phyloP scores from a whole-genome alignment of 805 yeast genomes.

The Maudiozyma barnettii region DNA sequence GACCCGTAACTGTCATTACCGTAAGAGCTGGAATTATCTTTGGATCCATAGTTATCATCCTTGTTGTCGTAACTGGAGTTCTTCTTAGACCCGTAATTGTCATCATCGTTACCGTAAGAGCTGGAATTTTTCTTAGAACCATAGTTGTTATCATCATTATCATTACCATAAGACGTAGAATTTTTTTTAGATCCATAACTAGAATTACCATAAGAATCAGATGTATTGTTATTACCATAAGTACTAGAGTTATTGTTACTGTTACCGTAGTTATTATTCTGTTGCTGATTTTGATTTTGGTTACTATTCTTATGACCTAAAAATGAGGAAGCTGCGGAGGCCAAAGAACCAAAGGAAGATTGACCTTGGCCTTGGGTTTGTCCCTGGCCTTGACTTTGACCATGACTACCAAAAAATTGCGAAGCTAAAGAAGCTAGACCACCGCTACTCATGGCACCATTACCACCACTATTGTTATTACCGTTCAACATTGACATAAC shows the following conservation, averaged over 20 bases:
- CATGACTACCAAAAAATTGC: constrained; percentile 13
- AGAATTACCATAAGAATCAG: background rate
- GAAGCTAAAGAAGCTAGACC: constrained; percentile 21
- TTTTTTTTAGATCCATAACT: background rate
- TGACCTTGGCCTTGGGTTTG: constrained; percentile 1
- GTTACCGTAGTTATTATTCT: background rate
- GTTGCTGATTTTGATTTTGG: constrained; percentile 2
- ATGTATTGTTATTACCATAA: background rate
- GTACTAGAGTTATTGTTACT: background rate
- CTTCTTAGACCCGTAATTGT: background rate
- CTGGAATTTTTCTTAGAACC: background rate
- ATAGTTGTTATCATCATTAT: background rate
- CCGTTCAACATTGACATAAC: constrained; percentile 18
- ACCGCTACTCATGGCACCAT: constrained; percentile 13
- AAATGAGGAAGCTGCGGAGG: constrained; percentile 12
- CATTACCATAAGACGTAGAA: background rate
- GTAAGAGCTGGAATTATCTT: background rate
- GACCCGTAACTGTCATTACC: background rate
- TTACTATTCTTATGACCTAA: background rate
- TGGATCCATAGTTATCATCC: background rate
- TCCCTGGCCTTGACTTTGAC: background rate
- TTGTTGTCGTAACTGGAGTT: background rate
- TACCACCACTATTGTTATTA: constrained; percentile 4
- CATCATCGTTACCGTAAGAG: background rate
- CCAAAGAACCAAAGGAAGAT: constrained; percentile 7